These are phyloP conservation scores for Anastatica hierochuntica DNA, from an alignment of 345 rosid species.

Conservation along the genomic window DNA sequence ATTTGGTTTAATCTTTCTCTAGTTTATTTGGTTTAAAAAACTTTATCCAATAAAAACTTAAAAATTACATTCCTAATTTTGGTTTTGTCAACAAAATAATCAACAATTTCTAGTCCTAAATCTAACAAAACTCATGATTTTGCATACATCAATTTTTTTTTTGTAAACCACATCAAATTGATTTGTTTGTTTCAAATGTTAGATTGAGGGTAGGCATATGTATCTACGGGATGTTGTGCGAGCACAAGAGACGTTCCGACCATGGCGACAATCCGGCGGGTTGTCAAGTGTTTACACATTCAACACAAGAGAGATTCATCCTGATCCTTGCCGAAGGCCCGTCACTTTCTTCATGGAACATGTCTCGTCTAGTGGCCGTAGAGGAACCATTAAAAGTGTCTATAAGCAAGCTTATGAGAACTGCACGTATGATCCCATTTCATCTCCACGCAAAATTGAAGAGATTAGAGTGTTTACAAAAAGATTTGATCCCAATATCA, in stretches of 20 bases:
- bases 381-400: conserved; percentile 28
- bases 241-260: conserved; percentile 54
- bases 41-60: too few species aligned
- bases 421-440: conserved; percentile 33
- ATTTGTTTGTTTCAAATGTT: background rate
- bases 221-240: conserved; percentile 38
- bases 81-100: too few species aligned
- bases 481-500: conserved; percentile 39
- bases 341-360: conserved; percentile 49
- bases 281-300: conserved; percentile 39
- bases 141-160: too few species aligned
- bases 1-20: too few species aligned
- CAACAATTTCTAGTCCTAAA: too few species aligned
- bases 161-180: too few species aligned
- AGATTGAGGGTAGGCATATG: conserved; percentile 31
- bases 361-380: conserved; percentile 11
- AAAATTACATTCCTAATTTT: too few species aligned
- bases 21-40: too few species aligned
- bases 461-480: conserved; percentile 55
- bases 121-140: too few species aligned
- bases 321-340: conserved; percentile 65
- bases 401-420: conserved; percentile 42
- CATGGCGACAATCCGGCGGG: conserved; percentile 34
- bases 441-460: conserved; percentile 49
- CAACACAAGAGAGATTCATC: conserved; percentile 40